Conservation (phyloP, 306 rosid species). For the Potentilla sterilis region DNA sequence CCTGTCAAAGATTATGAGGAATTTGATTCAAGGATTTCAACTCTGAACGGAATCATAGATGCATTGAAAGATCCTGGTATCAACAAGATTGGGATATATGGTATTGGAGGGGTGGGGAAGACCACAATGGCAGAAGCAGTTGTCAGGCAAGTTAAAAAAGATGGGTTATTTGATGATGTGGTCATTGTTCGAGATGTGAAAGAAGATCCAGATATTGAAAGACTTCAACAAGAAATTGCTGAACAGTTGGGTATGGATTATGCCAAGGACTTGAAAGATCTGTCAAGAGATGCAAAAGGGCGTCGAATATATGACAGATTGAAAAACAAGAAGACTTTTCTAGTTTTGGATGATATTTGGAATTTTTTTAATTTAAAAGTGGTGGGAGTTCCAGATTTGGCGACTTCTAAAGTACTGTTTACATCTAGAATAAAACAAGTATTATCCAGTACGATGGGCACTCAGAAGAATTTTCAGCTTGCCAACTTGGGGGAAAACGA, state of each 20-base stretch:
- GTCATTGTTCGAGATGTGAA: background rate
- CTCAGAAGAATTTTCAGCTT: background rate
- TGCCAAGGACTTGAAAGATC: background rate
- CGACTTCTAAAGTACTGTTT: background rate
- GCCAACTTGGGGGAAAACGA: background rate
- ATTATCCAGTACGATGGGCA: background rate
- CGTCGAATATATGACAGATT: background rate
- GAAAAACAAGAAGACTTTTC: background rate
- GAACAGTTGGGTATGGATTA: background rate
- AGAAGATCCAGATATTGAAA: background rate
- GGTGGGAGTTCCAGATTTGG: background rate
- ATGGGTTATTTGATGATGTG: background rate
- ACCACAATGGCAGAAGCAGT: background rate
- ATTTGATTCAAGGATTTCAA: background rate
- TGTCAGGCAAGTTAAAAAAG: background rate
- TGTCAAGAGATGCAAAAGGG: background rate
- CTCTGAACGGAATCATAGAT: background rate
- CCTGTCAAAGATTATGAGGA: background rate
- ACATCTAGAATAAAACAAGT: background rate
- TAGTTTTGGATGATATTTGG: background rate
- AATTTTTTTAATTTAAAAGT: background rate
- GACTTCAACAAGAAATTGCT: background rate
- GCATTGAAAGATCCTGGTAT: background rate
- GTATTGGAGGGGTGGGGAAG: background rate
- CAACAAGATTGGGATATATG: background rate